Conservation (phyloP, 2,329 filamentous ascomycete species). For the Gremmenia infestans region DNA sequence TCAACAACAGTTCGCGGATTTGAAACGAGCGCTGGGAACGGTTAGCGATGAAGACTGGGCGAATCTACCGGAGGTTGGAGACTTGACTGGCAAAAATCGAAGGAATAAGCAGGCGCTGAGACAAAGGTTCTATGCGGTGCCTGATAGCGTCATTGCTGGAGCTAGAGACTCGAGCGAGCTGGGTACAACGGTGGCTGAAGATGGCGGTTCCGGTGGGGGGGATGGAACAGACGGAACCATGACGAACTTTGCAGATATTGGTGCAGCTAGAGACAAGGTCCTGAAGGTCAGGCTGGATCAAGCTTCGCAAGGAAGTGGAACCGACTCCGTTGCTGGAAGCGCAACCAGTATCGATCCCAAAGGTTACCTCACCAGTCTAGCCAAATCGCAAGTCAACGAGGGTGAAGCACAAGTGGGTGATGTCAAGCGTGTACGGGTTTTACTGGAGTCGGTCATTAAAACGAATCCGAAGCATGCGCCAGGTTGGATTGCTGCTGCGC, state of each 20-base stretch:
- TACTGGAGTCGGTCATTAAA: conserved; percentile 95
- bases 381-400: conserved; percentile 73
- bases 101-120: conserved; percentile 76
- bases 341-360: conserved; percentile 91
- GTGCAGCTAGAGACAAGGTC: conserved; percentile 92
- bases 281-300: conserved; percentile 91
- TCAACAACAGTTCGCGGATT: conserved; percentile 91
- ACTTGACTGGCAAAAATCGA: conserved; percentile 91
- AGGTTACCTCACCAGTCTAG: conserved; percentile 89
- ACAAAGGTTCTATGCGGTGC: conserved; percentile 90
- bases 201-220: conserved; percentile 51
- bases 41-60: conserved; percentile 97
- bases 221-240: conserved; percentile 74
- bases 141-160: conserved; percentile 88
- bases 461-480: conserved; percentile 93
- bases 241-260: conserved; percentile 97
- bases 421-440: conserved; percentile 84
- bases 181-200: conserved; percentile 82
- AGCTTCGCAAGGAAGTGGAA: conserved; percentile 67
- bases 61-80: conserved; percentile 89
- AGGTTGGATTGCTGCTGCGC: conserved; percentile 91
- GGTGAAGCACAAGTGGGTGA: conserved; percentile 85
- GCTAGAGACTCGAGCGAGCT: conserved; percentile 77
- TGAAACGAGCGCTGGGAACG: conserved; percentile 83
- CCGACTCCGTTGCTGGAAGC: conserved; percentile 68